Base-by-base conservation (phyloP, 2,329 filamentous ascomycete species). In the Cephalotrichum gorgonifer region DNA sequence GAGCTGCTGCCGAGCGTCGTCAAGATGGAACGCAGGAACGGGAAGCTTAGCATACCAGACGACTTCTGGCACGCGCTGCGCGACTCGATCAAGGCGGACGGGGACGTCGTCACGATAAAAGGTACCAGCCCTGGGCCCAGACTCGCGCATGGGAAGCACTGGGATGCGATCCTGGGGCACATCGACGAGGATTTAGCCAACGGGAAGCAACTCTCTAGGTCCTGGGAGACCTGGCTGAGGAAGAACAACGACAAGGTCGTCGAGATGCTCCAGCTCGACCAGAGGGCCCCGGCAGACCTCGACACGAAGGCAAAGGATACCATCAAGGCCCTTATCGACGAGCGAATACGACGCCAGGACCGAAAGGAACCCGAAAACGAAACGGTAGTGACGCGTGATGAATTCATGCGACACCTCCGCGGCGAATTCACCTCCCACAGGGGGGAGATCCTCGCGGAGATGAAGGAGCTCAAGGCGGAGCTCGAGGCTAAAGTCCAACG, bases 61-160 rank as follows among this genome's bases (percentile, higher is more conserved):
- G 73, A 79, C 3, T 85, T 88, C 52, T 88, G 79, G 76, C 69
- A 78, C 50, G 83, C 82, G 0, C 60, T 88, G 8, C 68, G 71
- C 23, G 73, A 75, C 48, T 69, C 74, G 50, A 73, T 85, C 44
- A 65, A 65, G 20, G 61, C 66, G 1, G 75, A 78, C 41, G 65
- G 65, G 2, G 63, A 65, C 27, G 67, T 79, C 35, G 58, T 78
- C 33, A 72, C 65, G 3, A 55, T 78, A 3, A 66, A 75, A 31
- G 65, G 67, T 27, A 60, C 63, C 3, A 58, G 62, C 2, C 57
- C 67, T 15, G 61, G 60, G n/a, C 65, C 63, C 20, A 58, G 66
- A 14, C 55, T 67, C 17, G 64, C 72, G 3, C 70, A 71, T 0
- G 68, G 76, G 9, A 54, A 65, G 26, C 69, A 75, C 38, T 77